Base-by-base conservation (phyloP, 192 early-diverging fungal genomes). In the Lunasporangiospora selenospora region DNA sequence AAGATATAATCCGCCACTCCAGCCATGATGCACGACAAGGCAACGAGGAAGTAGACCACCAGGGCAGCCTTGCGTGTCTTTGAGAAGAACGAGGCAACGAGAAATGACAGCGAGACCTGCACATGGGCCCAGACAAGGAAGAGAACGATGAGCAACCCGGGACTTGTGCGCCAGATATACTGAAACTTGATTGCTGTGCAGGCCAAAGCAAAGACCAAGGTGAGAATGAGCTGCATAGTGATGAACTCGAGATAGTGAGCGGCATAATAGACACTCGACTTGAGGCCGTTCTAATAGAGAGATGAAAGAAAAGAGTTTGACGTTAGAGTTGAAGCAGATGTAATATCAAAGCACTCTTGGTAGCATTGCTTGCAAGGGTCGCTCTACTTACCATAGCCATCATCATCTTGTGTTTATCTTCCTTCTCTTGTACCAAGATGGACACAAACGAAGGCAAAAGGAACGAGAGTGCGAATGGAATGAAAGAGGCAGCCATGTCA, bases 221-320 rank as follows among this genome's bases (percentile, higher is more conserved):
- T 41, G 24, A 71, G 67, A 29, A 71, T 62, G 40, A 71, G 4
- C 40, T 71, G 67, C 67, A 71, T 71, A 15, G 45, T 44, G 38
- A 71, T 51, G 16, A 71, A 71, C 33, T 71, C 67, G 47, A 62
- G 27, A n/a, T 71, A 71, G 26, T 71, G 67, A 10, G 67, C 44
- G 30, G 43, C 2, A 24, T 62, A 71, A 19, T 71, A 71, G 1
- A 54, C 52, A 3, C 12, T 6, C 1, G 47, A 34, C 53, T 62
- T 71, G 41, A 71, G 67, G 15, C 67, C 59, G 41, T 71, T 71
- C 67, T 71, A 62, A 0, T 26, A 18, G 12, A 8, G 5, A 21
- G 0, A 21, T 8, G 40, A 24, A 12, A 30, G 29, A 36, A 37
- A 31, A 34, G 38, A 6, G 4, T 36, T n/a, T n/a, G n/a, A n/a